phyloP scores from a whole-genome alignment of 345 rosid species.

The Cardamine occulta region DNA sequence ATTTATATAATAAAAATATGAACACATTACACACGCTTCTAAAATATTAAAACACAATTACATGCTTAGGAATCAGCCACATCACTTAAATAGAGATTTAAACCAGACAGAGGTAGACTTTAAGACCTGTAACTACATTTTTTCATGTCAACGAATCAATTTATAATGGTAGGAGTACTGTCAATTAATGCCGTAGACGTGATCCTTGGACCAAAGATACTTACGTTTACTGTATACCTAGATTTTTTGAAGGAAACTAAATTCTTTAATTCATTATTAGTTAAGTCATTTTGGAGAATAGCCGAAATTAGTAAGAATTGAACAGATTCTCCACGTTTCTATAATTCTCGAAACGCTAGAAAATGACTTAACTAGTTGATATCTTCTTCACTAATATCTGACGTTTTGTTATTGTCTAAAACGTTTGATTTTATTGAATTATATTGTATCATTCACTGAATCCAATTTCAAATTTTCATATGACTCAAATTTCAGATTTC shows the following conservation, averaged over 20 bases:
- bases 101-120: background rate
- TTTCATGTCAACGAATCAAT: background rate
- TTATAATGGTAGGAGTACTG: background rate
- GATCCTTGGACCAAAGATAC: background rate
- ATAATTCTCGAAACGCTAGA: background rate
- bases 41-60: no score
- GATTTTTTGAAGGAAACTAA: background rate
- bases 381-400: background rate
- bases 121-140: background rate
- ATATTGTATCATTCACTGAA: no score
- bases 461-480: no score
- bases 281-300: background rate
- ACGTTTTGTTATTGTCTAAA: background rate
- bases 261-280: background rate
- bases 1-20: background rate
- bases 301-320: background rate
- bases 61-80: background rate
- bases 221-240: background rate
- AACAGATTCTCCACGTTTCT: background rate
- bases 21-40: no score
- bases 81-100: background rate
- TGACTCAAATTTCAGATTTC: no score
- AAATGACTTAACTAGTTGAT: background rate
- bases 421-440: no score
- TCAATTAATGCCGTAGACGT: background rate